Percentiles rank a stretch among this genome's conserved stretches.
Evolutionary conservation across 78 protist genomes (phyloP).

Genomic region (Dictyostelium intermedium): DNA sequence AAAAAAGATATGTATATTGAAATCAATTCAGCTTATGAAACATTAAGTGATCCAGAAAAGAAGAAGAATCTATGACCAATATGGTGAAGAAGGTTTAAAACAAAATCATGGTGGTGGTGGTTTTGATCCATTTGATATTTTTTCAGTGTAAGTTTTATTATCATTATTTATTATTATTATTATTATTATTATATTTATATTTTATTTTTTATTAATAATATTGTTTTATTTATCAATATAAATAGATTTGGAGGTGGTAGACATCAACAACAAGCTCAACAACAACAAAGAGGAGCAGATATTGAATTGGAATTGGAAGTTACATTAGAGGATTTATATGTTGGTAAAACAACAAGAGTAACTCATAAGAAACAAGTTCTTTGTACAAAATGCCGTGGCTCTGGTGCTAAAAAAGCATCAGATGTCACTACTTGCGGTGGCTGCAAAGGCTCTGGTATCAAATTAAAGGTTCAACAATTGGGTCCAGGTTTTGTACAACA

Average conservation of each 20-base stretch:
- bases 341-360: conserved; percentile 76
- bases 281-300: conserved; percentile 81
- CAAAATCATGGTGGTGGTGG: conserved; percentile 69
- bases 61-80: conserved; percentile 89
- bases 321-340: conserved; percentile 87
- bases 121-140: conserved; percentile 57
- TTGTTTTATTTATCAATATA: not conserved
- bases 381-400: conserved; percentile 88
- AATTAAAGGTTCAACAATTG: conserved; percentile 74
- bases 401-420: conserved; percentile 84
- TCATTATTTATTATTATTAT: not conserved
- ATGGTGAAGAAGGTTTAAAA: conserved; percentile 95
- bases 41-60: conserved; percentile 91
- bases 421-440: conserved; percentile 78
- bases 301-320: conserved; percentile 72
- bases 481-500: conserved; percentile 92
- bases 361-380: conserved; percentile 71
- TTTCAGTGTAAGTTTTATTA: not conserved
- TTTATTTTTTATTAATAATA: no score
- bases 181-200: not conserved
- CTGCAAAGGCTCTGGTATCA: conserved; percentile 84
- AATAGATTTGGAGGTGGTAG: conserved; percentile 18
- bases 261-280: conserved; percentile 31
- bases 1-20: conserved; percentile 47
- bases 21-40: conserved; percentile 88